Conservation (phyloP, 495 filamentous ascomycete genomes). For the Hypoxylon trugodes region DNA sequence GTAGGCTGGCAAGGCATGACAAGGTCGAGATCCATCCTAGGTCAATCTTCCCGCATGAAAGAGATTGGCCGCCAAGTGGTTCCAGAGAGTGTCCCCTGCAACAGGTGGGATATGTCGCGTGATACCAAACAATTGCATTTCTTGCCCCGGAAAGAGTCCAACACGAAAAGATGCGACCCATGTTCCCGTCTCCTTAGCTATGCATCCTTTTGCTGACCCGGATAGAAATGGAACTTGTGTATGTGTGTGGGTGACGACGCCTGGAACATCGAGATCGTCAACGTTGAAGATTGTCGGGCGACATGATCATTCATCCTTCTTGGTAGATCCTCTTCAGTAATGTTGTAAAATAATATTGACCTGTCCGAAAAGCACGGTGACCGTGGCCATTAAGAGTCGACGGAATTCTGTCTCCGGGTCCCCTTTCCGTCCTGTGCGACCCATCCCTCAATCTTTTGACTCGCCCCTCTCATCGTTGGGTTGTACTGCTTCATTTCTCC, state of each 20-base stretch:
- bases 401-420: neutral
- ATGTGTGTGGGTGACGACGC: constrained; percentile 2
- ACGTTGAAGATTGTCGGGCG: constrained; percentile 14
- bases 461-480: neutral
- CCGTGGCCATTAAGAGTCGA: constrained; percentile 3
- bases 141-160: constrained; percentile 4
- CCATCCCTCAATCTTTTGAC: constrained; percentile 5
- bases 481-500: neutral
- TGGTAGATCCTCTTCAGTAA: constrained; percentile 6
- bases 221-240: neutral
- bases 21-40: constrained; percentile 25
- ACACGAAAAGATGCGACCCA: constrained; percentile 14
- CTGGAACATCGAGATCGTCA: constrained; percentile 12
- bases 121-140: neutral
- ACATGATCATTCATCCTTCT: constrained; percentile 8
- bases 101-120: constrained; percentile 24
- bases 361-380: constrained; percentile 4
- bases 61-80: constrained; percentile 18
- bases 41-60: constrained; percentile 19
- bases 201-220: constrained; percentile 16
- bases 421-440: constrained; percentile 1
- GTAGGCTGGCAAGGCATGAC: constrained; percentile 4
- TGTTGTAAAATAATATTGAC: constrained; percentile 21
- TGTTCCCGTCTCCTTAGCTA: constrained; percentile 3
- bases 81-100: constrained; percentile 16